Base-by-base conservation (phyloP, 805 yeast genomes). In the Candida ovalis region DNA sequence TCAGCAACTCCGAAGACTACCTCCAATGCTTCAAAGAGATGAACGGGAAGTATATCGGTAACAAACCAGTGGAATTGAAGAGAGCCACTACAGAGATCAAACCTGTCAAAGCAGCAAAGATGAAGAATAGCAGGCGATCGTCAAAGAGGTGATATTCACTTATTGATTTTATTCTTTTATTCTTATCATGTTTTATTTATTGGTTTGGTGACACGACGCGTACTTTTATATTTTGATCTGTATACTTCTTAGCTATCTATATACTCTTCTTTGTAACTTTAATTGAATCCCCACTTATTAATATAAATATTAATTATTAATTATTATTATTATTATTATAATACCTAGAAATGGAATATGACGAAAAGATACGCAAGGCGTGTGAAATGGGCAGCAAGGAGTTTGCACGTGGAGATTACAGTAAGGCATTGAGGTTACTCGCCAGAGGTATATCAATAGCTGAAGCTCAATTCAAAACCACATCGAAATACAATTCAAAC, bases 21-120 rank as follows among this genome's bases (percentile, higher is more conserved):
- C 69, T 86, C 46, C 67, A 70, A 44, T 89, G 91, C 2, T 86
- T 83, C 65, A 82, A 80, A 60, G 88, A 83, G 57, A 77, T 85
- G 82, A 83, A 86, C 60, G 88, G 88, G 23, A 84, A 84, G 59
- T 85, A 83, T 55, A 75, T 87, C 42, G 95, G 94, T 1, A 78
- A 74, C 56, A 83, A 83, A 57, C 94, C 94, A 0, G 80, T 86
- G 24, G 82, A 77, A 48, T 66, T 86, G 61, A 82, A 83, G 61
- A 70, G 82, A 50, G 91, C 92, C 0, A 80, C 73, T 50, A 64
- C 76, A 6, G 68, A 69, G 47, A 70, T 72, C 46, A 59, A 51
- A 15, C 66, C 37, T 1, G 69, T 58, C 1, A 35, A 35, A 17
- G 38, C 35, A 4, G 13, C 35, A 9, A 63, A 67, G 3, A 68